phyloP scores from a whole-genome alignment of 305 asterid genomes.

The Plantago lanceolata region DNA sequence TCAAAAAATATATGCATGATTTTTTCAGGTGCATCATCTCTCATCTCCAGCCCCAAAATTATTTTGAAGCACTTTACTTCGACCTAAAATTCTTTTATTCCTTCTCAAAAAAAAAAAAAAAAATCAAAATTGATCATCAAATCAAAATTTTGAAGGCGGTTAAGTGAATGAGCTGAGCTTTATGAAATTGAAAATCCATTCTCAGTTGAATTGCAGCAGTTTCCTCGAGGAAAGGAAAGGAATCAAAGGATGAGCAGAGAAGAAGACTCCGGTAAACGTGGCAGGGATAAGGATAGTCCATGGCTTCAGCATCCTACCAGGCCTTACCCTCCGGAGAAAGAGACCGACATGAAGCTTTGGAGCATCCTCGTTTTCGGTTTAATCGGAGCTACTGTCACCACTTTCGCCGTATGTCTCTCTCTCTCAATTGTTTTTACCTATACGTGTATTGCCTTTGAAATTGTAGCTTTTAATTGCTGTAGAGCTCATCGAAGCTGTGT shows the following conservation, averaged over 20 bases:
- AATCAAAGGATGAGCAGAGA: conserved; percentile 45
- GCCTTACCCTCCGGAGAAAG: conserved; percentile 28
- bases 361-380: conserved; percentile 66
- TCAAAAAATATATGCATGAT: no score
- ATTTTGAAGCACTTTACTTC: neutral
- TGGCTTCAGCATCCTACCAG: conserved; percentile 34
- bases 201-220: conserved; percentile 18
- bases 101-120: no score
- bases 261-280: conserved; percentile 42
- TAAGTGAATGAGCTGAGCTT: neutral
- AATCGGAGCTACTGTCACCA: conserved; percentile 79
- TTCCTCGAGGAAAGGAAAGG: neutral
- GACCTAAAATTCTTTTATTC: neutral
- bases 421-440: conserved; percentile 2
- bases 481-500: neutral
- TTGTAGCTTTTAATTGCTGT: neutral
- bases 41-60: neutral
- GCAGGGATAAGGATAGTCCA: conserved; percentile 37
- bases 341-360: conserved; percentile 53
- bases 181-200: neutral
- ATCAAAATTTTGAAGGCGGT: neutral
- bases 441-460: neutral
- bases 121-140: no score
- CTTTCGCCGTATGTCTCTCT: conserved; percentile 53
- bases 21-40: no score